Evolutionary conservation across 129 eudicot genomes (phyloP), one percentile per base, ranked within the genome.

Genomic region (carrot (Daucus carota)): DNA sequence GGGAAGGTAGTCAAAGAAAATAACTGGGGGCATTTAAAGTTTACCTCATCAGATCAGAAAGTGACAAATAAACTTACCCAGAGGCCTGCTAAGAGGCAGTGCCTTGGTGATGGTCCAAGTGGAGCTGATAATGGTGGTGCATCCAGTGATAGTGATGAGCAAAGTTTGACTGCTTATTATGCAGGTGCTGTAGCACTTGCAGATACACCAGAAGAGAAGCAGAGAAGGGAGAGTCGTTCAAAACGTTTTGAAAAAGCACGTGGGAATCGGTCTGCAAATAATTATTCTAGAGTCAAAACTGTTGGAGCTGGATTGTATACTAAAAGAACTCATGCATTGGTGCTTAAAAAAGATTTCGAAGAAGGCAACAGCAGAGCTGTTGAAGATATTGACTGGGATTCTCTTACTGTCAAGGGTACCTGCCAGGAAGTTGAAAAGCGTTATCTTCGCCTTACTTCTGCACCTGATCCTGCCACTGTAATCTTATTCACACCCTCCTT

Each of bases 401-500:
- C 98, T 75, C 89, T 91, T 72, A 91, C 97, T 41, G 93, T 94
- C 63, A 94, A 86, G 87, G 98, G 98, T 29, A 94, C 97, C 75
- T 90, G 97, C 83, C 96, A 86, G 76, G 98, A 90, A 80, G 85
- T 94, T 75, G 98, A 94, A 82, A 94, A 94, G 85, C 96, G 97
- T 50, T 94, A 94, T 84, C 78, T 94, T 79, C 97, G 98, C 31
- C 97, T 94, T 77, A 94, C 98, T 74, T 89, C 98, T 77, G 98
- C 98, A 59, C 98, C 98, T 72, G 97, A 94, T 87, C 98, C 98
- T 31, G 87, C 97, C 69, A 94, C 97, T 75, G 98, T 94, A 91
- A 83, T 78, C 42, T 60, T 63, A 63, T 63, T 31, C 8, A 13
- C 28, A 4, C 65, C 2, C 14, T 72, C 36, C 17, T 28, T 38